phyloP scores from a whole-genome alignment of 176 grass and related monocot species.

The Tillandsia fasciculata region DNA sequence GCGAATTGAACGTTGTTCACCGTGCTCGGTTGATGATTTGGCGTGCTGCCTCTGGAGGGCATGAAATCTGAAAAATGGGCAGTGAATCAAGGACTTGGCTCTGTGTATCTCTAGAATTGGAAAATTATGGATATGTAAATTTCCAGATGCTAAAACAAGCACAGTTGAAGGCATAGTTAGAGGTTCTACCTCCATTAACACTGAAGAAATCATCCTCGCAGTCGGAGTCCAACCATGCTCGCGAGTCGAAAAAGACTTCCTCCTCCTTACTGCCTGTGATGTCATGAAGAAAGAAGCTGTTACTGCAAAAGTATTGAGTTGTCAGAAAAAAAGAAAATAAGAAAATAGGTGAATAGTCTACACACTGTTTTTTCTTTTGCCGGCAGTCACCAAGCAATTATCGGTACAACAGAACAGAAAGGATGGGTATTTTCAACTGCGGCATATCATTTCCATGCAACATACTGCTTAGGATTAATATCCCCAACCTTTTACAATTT shows the following conservation, averaged over 20 bases:
- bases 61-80: constrained; percentile 13
- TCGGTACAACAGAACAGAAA: no score
- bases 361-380: background rate
- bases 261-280: background rate
- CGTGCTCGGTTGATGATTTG: constrained; percentile 9
- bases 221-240: constrained; percentile 20
- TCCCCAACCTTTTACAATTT: no score
- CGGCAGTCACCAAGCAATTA: background rate
- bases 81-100: background rate
- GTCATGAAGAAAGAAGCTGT: background rate
- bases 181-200: constrained; percentile 14
- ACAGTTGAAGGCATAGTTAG: background rate
- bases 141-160: background rate
- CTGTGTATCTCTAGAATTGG: background rate
- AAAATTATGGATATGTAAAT: background rate
- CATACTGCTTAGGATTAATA: no score
- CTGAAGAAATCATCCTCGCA: constrained; percentile 30
- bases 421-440: no score
- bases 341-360: background rate
- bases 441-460: no score
- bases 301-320: background rate
- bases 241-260: constrained; percentile 21
- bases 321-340: background rate
- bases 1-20: background rate
- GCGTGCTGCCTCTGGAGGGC: constrained; percentile 11